phyloP scores from a whole-genome alignment of 2,329 filamentous ascomycete species.

The Hypoxylon sp. region DNA sequence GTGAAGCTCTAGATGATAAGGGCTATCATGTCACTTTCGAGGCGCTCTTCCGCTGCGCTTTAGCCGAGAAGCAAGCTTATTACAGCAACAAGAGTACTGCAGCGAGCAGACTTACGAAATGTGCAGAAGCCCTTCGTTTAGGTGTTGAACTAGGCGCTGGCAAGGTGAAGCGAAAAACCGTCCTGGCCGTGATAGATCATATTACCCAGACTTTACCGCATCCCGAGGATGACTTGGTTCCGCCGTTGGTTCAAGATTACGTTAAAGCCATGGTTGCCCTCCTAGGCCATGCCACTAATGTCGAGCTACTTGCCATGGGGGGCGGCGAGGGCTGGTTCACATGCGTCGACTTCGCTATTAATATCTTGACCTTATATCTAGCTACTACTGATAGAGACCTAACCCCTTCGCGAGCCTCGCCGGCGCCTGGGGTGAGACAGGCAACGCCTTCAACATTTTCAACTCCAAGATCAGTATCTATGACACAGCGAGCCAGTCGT shows the following conservation, averaged over 20 bases:
- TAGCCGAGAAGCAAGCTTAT: conserved; percentile 72
- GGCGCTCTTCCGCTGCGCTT: conserved; percentile 74
- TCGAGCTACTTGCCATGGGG: conserved; percentile 75
- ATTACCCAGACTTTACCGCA: conserved; percentile 77
- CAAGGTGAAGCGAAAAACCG: conserved; percentile 77
- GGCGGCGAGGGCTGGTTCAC: conserved; percentile 70
- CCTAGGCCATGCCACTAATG: conserved; percentile 76
- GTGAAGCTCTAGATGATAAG: conserved; percentile 69
- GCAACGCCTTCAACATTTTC: conserved; percentile 44
- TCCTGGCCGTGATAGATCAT: conserved; percentile 82
- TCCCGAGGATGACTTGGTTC: conserved; percentile 68
- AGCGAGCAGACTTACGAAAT: conserved; percentile 69
- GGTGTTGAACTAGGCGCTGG: conserved; percentile 74
- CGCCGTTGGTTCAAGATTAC: conserved; percentile 78
- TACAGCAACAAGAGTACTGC: conserved; percentile 59
- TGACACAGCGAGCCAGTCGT: conserved; percentile 40
- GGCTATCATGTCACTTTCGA: conserved; percentile 85
- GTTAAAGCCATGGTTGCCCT: conserved; percentile 76
- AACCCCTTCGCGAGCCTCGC: conserved; percentile 55
- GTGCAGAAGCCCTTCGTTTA: conserved; percentile 75
- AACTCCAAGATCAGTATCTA: conserved; percentile 44
- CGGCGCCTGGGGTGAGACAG: conserved; percentile 51
- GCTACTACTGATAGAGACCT: conserved; percentile 52
- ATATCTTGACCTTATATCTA: conserved; percentile 64
- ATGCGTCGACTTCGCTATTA: conserved; percentile 75